Percentiles rank a stretch among this genome's conserved stretches.
Evolutionary conservation across 179 eudicot genomes (phyloP).

Genomic region (Amaranthus tricolor): DNA sequence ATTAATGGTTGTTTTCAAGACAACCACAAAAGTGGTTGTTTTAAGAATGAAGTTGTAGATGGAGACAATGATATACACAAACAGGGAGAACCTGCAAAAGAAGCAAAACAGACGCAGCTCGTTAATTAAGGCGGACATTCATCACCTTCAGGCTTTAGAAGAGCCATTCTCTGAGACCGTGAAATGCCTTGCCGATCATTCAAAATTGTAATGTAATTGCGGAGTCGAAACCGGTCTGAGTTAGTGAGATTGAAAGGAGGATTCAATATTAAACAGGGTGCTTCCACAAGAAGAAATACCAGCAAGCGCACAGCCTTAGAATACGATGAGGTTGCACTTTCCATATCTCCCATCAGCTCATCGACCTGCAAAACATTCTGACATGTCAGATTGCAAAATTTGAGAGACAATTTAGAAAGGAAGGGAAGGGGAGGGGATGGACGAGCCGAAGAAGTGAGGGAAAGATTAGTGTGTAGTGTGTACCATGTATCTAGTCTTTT

Average conservation of each 20-base stretch:
- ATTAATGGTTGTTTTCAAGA: conserved; percentile 21
- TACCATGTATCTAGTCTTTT: too few species aligned
- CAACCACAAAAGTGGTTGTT: conserved; percentile 32
- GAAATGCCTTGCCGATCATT: conserved; percentile 76
- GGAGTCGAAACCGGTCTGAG: conserved; percentile 72
- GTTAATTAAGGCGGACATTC: conserved; percentile 31
- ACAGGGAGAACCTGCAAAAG: conserved; percentile 26
- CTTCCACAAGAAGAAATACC: conserved; percentile 74
- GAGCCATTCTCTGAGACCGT: conserved; percentile 69
- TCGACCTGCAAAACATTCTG: conserved; percentile 57
- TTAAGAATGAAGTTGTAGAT: conserved; percentile 64
- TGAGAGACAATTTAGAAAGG: too few species aligned
- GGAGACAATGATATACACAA: conserved; percentile 48
- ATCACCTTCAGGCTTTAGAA: conserved; percentile 61
- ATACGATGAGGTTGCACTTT: conserved; percentile 53
- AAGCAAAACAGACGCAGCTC: conserved; percentile 12
- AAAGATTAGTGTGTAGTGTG: too few species aligned
- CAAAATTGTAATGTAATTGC: conserved; percentile 61
- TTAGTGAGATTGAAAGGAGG: conserved; percentile 89
- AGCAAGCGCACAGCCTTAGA: conserved; percentile 72
- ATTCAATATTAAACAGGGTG: conserved; percentile 75
- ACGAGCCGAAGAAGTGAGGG: too few species aligned
- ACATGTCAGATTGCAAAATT: too few species aligned
- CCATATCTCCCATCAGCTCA: conserved; percentile 73
- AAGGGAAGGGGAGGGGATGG: too few species aligned